A percentile compares a stretch with the other conserved stretches of the same genome.
Conservation (phyloP, 441 rosid genomes). For the Gossypium davidsonii region DNA sequence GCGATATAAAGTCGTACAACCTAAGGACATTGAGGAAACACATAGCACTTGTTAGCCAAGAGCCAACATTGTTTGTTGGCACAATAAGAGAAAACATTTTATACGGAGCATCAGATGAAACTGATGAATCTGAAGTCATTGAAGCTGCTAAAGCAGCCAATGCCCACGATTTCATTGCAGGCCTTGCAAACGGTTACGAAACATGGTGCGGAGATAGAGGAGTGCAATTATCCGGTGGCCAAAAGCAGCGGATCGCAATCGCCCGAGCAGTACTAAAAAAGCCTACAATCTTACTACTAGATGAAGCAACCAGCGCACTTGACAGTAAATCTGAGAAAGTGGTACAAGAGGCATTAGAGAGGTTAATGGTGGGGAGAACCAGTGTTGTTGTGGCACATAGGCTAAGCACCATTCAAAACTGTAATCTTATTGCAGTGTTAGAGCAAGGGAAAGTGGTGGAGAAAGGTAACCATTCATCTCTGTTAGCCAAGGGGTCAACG, state of each 20-base stretch:
- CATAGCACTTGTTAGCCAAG: conserved; percentile 71
- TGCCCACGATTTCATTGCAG: conserved; percentile 63
- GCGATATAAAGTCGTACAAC: conserved; percentile 45
- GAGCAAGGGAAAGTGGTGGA: conserved; percentile 58
- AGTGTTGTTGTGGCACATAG: conserved; percentile 76
- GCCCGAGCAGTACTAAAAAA: conserved; percentile 62
- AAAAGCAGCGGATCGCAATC: conserved; percentile 64
- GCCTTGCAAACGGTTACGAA: conserved; percentile 48
- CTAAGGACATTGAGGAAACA: conserved; percentile 50
- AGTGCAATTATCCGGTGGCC: conserved; percentile 70
- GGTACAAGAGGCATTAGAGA: conserved; percentile 75
- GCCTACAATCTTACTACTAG: conserved; percentile 47
- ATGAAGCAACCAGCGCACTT: conserved; percentile 78
- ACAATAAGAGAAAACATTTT: conserved; percentile 59
- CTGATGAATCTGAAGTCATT: conserved; percentile 43
- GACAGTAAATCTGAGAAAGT: conserved; percentile 64
- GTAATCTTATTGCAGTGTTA: conserved; percentile 49
- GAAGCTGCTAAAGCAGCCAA: conserved; percentile 61
- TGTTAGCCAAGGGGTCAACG: conserved; percentile 40
- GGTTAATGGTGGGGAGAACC: conserved; percentile 70
- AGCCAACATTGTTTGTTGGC: conserved; percentile 54
- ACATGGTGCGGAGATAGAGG: conserved; percentile 63
- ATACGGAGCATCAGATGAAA: conserved; percentile 33
- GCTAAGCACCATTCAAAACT: conserved; percentile 58
- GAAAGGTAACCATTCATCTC: conserved; percentile 50